Conservation (phyloP, 495 filamentous ascomycete species). For the Acidiella bohemica region DNA sequence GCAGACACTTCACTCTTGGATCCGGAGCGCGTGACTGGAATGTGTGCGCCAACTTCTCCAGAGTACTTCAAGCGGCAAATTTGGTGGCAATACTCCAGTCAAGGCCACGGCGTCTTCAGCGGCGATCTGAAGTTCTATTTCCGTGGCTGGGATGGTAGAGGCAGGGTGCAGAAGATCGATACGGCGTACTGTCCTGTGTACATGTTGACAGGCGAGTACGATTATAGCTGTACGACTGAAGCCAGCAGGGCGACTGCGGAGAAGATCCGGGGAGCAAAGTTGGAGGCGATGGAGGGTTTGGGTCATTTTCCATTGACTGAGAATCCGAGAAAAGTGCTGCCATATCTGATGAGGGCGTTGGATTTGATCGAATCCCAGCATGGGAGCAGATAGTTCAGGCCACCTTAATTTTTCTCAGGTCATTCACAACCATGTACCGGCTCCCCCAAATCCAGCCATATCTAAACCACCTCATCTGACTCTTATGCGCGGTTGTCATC, state of each 20-base stretch:
- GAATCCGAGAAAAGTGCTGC: conserved; percentile 19
- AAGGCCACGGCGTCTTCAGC: conserved; percentile 32
- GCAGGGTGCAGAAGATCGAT: conserved; percentile 27
- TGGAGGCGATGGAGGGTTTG: conserved; percentile 28
- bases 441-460: conserved; percentile 90
- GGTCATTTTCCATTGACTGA: conserved; percentile 30
- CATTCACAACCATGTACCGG: conserved; percentile 92
- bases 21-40: conserved; percentile 30
- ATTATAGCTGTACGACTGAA: conserved; percentile 29
- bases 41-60: conserved; percentile 29
- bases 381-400: conserved; percentile 4
- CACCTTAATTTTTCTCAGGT: conserved; percentile 54
- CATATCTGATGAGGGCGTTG: conserved; percentile 14
- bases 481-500: conserved; percentile 78
- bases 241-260: conserved; percentile 28
- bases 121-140: conserved; percentile 35
- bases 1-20: conserved; percentile 24
- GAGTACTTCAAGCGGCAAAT: conserved; percentile 28
- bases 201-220: conserved; percentile 33
- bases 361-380: conserved; percentile 9
- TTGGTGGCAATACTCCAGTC: conserved; percentile 29
- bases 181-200: conserved; percentile 30
- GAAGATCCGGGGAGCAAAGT: conserved; percentile 29
- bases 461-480: conserved; percentile 97
- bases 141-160: conserved; percentile 31